Evolutionary conservation across 2,329 filamentous ascomycete species (phyloP).

Genomic region (Hypoxylon sp.): DNA sequence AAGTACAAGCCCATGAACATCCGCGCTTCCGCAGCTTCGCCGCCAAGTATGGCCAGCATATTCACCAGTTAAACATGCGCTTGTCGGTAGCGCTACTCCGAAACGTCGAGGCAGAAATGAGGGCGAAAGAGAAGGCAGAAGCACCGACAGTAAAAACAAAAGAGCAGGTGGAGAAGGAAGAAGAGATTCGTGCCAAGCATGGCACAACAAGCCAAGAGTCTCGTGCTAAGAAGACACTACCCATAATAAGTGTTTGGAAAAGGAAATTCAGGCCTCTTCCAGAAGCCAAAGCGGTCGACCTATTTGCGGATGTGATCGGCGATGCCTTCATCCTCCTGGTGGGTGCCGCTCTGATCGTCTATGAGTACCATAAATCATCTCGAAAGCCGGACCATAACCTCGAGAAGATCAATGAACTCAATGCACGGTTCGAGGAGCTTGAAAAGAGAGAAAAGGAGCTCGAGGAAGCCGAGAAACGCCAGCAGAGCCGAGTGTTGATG

Average conservation of each 20-base stretch:
- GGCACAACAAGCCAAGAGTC: conserved; percentile 54
- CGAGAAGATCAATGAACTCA: conserved; percentile 65
- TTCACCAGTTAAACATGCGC: conserved; percentile 77
- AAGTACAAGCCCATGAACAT: conserved; percentile 74
- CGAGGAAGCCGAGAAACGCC: conserved; percentile 60
- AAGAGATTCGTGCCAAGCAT: conserved; percentile 59
- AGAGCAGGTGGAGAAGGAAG: conserved; percentile 69
- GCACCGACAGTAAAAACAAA: conserved; percentile 74
- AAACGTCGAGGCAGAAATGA: conserved; percentile 68
- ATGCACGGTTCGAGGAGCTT: conserved; percentile 62
- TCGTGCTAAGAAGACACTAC: conserved; percentile 43
- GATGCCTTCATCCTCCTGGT: conserved; percentile 73
- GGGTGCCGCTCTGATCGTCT: conserved; percentile 68
- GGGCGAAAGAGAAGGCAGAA: conserved; percentile 72
- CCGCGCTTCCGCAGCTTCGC: conserved; percentile 70
- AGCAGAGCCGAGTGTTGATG: conserved; percentile 61
- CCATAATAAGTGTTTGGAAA: conserved; percentile 68
- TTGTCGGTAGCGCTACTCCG: conserved; percentile 70
- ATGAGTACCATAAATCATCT: conserved; percentile 71
- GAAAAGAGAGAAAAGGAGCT: conserved; percentile 64
- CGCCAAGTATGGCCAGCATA: conserved; percentile 71
- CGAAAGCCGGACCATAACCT: conserved; percentile 70
- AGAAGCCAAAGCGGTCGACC: conserved; percentile 73
- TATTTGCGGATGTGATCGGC: conserved; percentile 75
- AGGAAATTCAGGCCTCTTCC: conserved; percentile 73